Conservation (phyloP, 208 protist genomes). For the Trypanosoma avium region DNA sequence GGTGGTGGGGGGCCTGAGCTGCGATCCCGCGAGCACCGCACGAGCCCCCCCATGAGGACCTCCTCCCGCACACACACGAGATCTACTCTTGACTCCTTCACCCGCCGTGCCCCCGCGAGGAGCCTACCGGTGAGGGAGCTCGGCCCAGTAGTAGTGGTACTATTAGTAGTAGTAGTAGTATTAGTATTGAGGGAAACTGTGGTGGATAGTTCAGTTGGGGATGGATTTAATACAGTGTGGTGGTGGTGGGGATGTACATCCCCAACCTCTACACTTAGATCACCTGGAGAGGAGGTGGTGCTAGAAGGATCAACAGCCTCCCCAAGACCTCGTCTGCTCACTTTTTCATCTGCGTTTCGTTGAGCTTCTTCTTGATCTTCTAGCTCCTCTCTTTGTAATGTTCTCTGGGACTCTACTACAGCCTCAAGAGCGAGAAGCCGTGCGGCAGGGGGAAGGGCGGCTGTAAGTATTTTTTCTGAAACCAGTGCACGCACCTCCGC, state of each 20-base stretch:
- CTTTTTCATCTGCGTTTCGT: background rate
- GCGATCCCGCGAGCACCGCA: slow-evolving; percentile 47
- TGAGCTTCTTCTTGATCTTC: slow-evolving; percentile 25
- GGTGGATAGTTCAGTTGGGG: no score
- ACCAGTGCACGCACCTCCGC: slow-evolving; percentile 50
- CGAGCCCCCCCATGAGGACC: slow-evolving; percentile 47
- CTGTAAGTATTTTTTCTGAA: slow-evolving; percentile 53
- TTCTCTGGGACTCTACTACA: slow-evolving; percentile 53
- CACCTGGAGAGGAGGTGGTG: no score
- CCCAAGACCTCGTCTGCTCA: background rate
- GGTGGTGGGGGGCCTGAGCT: slow-evolving; percentile 11
- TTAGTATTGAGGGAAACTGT: no score
- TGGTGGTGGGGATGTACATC: no score
- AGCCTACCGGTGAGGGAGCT: no score
- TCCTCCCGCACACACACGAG: slow-evolving; percentile 48
- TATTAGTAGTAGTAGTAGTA: no score
- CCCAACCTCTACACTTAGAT: no score
- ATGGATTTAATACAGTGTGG: no score
- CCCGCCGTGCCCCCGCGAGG: no score
- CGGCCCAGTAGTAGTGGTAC: no score
- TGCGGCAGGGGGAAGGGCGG: slow-evolving; percentile 54
- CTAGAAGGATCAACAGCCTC: no score
- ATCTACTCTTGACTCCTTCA: slow-evolving; percentile 56
- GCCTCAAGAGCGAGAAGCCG: slow-evolving; percentile 58
- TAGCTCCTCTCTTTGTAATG: slow-evolving; percentile 29